A percentile compares a stretch with the other conserved stretches of the same genome.
phyloP scores from a whole-genome alignment of 352 stramenopile species.

The Globisporangium perplexum region DNA sequence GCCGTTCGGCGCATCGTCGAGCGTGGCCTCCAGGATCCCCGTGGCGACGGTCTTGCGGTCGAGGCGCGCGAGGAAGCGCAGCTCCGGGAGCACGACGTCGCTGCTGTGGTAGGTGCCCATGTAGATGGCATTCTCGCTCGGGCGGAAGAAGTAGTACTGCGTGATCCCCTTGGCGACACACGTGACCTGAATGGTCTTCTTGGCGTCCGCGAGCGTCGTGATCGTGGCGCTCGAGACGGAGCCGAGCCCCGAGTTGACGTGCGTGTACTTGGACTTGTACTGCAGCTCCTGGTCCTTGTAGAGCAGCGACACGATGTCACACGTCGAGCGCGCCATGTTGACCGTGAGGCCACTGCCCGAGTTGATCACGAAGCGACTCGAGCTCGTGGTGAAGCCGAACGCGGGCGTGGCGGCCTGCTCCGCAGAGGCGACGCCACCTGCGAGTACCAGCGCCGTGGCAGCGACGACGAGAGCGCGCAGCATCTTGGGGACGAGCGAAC shows the following conservation, averaged over 20 bases:
- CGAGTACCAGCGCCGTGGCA: constrained; percentile 2
- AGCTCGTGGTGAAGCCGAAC: constrained; percentile 34
- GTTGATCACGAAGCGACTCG: constrained; percentile 35
- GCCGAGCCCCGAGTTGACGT: constrained; percentile 45
- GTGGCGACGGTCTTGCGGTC: constrained; percentile 28
- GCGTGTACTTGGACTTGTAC: constrained; percentile 36
- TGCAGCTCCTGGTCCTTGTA: constrained; percentile 45
- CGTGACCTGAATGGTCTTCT: constrained; percentile 38
- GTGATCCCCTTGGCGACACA: constrained; percentile 31
- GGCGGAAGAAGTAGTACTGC: constrained; percentile 50
- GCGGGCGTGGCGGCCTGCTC: constrained; percentile 12
- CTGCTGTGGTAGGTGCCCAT: constrained; percentile 46
- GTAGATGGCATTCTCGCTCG: constrained; percentile 46
- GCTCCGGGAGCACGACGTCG: constrained; percentile 24
- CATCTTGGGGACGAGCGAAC: not conserved
- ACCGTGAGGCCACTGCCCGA: constrained; percentile 30
- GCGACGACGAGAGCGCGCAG: not conserved
- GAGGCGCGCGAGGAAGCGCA: constrained; percentile 42
- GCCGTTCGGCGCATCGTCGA: constrained; percentile 22
- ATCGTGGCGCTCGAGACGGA: constrained; percentile 23
- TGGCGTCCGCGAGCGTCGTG: constrained; percentile 21
- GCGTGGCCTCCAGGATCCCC: constrained; percentile 27
- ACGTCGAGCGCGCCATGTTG: constrained; percentile 32
- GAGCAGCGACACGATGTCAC: constrained; percentile 45
- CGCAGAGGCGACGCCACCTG: not conserved